Base-by-base conservation (phyloP, 306 rosid species). In the Adenanthera pavonina region DNA sequence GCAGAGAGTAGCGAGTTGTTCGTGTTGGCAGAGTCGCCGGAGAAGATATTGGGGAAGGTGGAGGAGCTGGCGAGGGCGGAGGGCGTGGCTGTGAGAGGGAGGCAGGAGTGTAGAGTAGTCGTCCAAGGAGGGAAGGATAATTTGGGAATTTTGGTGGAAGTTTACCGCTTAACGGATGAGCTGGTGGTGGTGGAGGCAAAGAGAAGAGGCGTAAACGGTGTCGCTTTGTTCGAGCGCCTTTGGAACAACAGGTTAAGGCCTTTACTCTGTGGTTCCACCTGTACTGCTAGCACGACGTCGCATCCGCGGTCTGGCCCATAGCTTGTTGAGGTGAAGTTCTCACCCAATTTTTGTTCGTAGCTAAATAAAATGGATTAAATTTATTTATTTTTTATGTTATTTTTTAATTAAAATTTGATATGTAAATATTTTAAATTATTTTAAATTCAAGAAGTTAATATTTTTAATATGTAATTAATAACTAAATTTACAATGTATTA, bases 131-230 rank as follows among this genome's bases (percentile, higher is more conserved):
- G 46, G 30, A 70, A 69, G 30, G 86, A 91, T 68, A 81, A 80
- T 44, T 79, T 88, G 2, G 73, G 69, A 0, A 14, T 89, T 16
- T 76, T 52, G 3, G 81, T 91, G 0, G 91, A 83, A 75, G 86
- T 91, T 52, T 88, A 73, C 83, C 80, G 88, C 78, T 74, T 93
- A 81, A 85, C 86, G 25, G 88, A 68, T 9, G 75, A 69, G 35
- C 34, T 91, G 71, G 95, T 84, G 7, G 84, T 93, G 76, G 94
- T 91, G 52, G 97, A 91, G 82, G 92, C 78, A 2, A 87, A 71
- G 38, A 88, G 88, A 16, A 88, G 79, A 7, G 85, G 83, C 0
- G 81, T 87, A 3, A 89, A 89, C 1, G 73, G 62, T 2, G 72
- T 8, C 12, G 83, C 59, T 15, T 53, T 17, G 2, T 88, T 49